These are phyloP conservation scores for Ciborinia camelliae DNA, from an alignment of 2,329 filamentous ascomycete genomes.

Conservation along the genomic window DNA sequence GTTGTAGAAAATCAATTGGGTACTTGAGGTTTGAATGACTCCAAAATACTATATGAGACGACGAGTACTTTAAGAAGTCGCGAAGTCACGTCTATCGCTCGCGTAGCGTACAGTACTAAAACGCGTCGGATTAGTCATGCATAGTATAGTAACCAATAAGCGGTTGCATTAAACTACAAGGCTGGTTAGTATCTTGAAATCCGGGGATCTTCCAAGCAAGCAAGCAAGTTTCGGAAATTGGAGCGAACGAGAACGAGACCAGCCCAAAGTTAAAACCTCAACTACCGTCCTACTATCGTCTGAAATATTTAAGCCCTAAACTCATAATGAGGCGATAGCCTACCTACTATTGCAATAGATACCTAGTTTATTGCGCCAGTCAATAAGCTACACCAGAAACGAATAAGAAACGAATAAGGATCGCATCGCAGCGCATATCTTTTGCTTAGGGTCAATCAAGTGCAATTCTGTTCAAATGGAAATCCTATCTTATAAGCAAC, in stretches of 20 bases:
- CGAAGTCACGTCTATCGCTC: conserved; percentile 12
- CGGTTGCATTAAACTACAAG: neutral
- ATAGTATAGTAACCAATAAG: neutral
- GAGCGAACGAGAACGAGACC: neutral
- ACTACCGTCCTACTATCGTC: neutral
- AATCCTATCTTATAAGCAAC: neutral
- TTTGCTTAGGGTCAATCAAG: no score
- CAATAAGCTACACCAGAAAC: neutral
- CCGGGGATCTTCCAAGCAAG: conserved; percentile 14
- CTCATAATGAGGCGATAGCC: neutral
- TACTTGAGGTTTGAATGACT: neutral
- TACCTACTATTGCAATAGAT: no score
- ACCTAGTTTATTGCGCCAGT: neutral
- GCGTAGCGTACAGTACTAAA: no score
- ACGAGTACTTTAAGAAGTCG: conserved; percentile 7
- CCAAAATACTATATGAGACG: neutral
- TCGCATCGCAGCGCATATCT: neutral
- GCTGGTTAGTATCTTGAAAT: conserved; percentile 7
- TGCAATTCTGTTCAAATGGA: conserved; percentile 2
- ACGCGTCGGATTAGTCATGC: conserved; percentile 7
- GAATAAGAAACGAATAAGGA: neutral
- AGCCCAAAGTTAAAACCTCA: neutral
- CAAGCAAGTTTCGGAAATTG: neutral
- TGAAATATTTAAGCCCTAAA: neutral
- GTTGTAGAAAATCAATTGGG: neutral